A percentile compares a stretch with the other conserved stretches of the same genome.
These are phyloP conservation scores for Paramyrothecium sp. DNA, from an alignment of 2,329 filamentous ascomycete genomes.

Conservation along the genomic window DNA sequence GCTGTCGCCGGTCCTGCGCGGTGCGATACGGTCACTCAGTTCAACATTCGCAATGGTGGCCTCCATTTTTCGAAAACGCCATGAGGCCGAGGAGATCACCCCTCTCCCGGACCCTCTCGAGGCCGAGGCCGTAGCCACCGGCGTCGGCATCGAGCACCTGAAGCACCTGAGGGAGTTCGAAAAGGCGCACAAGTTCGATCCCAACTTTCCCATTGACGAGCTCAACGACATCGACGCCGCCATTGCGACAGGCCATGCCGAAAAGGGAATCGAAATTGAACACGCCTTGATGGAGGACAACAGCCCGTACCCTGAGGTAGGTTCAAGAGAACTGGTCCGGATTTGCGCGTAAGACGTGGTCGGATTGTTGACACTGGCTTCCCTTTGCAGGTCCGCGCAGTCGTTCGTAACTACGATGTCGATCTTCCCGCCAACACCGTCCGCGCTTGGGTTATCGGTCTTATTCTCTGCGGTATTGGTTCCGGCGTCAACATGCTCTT, in stretches of 20 bases:
- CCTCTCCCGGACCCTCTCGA: conserved; percentile 38
- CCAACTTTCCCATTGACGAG: conserved; percentile 63
- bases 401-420: conserved; percentile 63
- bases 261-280: conserved; percentile 56
- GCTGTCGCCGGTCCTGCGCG: neutral
- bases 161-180: conserved; percentile 55
- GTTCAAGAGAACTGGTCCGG: neutral
- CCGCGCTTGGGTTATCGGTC: conserved; percentile 61
- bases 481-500: conserved; percentile 62
- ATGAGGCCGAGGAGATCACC: conserved; percentile 43
- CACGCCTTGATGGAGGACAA: conserved; percentile 61
- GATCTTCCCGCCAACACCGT: conserved; percentile 64
- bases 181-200: conserved; percentile 61
- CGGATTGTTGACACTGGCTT: conserved; percentile 7
- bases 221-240: conserved; percentile 59
- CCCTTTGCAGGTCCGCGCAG: conserved; percentile 55
- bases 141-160: conserved; percentile 39
- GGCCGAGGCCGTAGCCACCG: conserved; percentile 32
- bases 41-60: conserved; percentile 24
- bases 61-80: conserved; percentile 43
- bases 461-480: conserved; percentile 61
- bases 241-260: conserved; percentile 51
- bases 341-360: neutral
- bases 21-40: neutral
- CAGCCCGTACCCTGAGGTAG: conserved; percentile 65